Conservation (phyloP, 2,329 filamentous ascomycete species). For the Colletotrichum endophyticum region DNA sequence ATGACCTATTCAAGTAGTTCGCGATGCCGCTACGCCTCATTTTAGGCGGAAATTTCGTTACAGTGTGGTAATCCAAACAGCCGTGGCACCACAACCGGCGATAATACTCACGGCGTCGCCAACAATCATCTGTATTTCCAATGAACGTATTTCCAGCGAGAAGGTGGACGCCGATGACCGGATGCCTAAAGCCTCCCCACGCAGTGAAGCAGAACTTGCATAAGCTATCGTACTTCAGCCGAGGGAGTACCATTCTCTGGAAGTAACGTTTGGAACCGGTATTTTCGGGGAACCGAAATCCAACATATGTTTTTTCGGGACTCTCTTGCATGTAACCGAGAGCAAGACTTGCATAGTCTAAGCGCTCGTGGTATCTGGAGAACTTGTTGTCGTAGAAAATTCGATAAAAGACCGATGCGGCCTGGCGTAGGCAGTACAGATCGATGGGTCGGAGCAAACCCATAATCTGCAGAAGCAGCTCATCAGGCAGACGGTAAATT, state of each 20-base stretch:
- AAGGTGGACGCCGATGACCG: background rate
- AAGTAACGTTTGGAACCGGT: background rate
- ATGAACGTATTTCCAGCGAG: background rate
- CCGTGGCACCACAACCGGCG: background rate
- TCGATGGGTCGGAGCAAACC: background rate
- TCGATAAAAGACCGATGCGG: background rate
- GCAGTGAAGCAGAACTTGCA: background rate
- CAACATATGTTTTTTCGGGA: background rate
- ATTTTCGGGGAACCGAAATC: background rate
- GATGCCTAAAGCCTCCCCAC: background rate
- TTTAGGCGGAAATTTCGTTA: background rate
- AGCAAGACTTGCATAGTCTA: background rate
- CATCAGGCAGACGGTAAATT: background rate
- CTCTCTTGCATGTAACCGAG: background rate
- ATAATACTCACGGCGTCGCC: background rate
- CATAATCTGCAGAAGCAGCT: background rate
- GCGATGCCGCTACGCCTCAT: background rate
- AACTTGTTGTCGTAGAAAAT: background rate
- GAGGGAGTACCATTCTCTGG: background rate
- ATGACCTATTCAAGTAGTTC: background rate
- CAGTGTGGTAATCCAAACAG: background rate
- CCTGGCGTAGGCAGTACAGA: background rate
- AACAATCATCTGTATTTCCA: background rate
- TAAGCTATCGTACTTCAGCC: background rate
- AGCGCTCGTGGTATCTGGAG: background rate